Conservation (phyloP, 139 green algal species). For the Volvox africanus region DNA sequence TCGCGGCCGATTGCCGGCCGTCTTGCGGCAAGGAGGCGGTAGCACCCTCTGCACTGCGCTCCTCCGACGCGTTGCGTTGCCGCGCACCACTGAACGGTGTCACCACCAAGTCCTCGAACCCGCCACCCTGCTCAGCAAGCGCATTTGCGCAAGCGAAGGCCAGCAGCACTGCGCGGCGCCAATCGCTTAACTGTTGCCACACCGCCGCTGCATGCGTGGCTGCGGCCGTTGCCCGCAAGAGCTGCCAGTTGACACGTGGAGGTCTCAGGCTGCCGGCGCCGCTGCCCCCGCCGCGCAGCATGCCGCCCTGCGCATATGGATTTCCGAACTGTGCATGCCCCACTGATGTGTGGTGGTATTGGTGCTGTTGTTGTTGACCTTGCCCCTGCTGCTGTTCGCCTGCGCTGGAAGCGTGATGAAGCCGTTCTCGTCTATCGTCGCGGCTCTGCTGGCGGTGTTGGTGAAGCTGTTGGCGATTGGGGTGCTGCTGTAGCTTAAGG, state of each 20-base stretch:
- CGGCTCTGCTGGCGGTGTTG: background rate
- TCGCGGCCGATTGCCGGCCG: too few species aligned
- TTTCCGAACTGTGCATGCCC: background rate
- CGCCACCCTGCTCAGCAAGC: slow-evolving; percentile 8
- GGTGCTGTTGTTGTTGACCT: background rate
- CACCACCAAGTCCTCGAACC: background rate
- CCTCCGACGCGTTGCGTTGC: background rate
- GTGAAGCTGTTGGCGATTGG: background rate
- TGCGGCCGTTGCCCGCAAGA: slow-evolving; percentile 5
- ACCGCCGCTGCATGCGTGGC: slow-evolving; percentile 25
- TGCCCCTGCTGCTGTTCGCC: background rate
- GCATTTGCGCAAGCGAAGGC: slow-evolving; percentile 41
- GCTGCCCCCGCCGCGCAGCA: background rate
- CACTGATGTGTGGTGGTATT: background rate
- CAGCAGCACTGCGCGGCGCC: slow-evolving; percentile 38
- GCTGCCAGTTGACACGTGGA: slow-evolving; percentile 39
- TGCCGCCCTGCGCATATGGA: background rate
- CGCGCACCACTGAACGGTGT: background rate
- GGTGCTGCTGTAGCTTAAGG: background rate
- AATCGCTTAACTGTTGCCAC: slow-evolving; percentile 41
- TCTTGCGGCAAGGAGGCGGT: too few species aligned
- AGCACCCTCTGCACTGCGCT: too few species aligned
- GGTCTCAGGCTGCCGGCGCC: background rate
- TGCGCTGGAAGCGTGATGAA: background rate
- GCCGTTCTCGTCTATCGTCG: background rate